Conservation (phyloP, 1,284 basidiomycete genomes). For the Rhodotorula sp. region DNA sequence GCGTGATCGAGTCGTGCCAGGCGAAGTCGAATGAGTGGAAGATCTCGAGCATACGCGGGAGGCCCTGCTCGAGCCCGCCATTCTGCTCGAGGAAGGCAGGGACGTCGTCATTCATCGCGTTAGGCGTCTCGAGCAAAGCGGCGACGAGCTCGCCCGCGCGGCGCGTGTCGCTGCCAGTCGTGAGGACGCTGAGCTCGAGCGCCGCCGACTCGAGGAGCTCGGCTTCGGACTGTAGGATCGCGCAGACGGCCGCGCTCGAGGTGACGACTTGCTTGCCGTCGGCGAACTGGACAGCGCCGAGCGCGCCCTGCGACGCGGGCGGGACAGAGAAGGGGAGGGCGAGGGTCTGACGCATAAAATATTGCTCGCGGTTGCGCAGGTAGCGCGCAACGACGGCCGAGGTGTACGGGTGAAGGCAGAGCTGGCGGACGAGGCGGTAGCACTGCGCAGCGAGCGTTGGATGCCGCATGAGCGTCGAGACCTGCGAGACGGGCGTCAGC, state of each 20-base stretch:
- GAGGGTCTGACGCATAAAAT: conserved; percentile 80
- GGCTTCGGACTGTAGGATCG: conserved; percentile 79
- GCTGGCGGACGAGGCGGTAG: conserved; percentile 78
- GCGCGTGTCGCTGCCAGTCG: conserved; percentile 61
- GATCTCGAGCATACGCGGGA: conserved; percentile 81
- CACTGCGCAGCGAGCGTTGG: conserved; percentile 84
- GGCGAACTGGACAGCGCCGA: conserved; percentile 68
- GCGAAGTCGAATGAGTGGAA: conserved; percentile 82
- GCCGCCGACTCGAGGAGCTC: conserved; percentile 84
- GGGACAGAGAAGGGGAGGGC: conserved; percentile 59
- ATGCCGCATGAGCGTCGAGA: conserved; percentile 63
- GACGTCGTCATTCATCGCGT: conserved; percentile 19
- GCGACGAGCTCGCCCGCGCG: conserved; percentile 47
- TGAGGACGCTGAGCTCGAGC: conserved; percentile 84
- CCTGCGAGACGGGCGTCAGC: conserved; percentile 2
- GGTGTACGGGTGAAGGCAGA: conserved; percentile 82
- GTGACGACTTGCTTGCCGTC: conserved; percentile 73
- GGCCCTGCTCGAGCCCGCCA: conserved; percentile 75
- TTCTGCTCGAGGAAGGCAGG: conserved; percentile 30
- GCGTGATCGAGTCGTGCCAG: conserved; percentile 74
- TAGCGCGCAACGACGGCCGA: conserved; percentile 82
- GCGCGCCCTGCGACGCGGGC: conserved; percentile 53
- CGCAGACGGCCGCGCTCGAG: conserved; percentile 69
- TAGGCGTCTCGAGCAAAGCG: conserved; percentile 44
- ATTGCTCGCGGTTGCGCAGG: conserved; percentile 83